A percentile compares a stretch with the other conserved stretches of the same genome.
Conservation (phyloP, 805 yeast species). For the Pichia heedii region DNA sequence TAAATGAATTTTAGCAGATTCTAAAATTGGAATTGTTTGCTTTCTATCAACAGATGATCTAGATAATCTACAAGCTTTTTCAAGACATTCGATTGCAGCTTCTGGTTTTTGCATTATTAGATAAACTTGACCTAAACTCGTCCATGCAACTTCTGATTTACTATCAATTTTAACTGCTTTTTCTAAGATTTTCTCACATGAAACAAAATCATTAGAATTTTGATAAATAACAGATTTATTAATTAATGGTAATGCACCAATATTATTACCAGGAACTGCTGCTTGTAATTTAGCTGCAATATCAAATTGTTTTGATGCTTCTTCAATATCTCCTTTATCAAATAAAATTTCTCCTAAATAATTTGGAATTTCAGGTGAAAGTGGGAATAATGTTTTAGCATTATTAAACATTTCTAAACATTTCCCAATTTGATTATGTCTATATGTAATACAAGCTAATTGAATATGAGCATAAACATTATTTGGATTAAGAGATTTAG, state of each 20-base stretch:
- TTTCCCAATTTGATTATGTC: conserved; percentile 51
- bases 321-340: conserved; percentile 63
- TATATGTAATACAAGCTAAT: conserved; percentile 85
- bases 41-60: conserved; percentile 80
- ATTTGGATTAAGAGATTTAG: conserved; percentile 62
- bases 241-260: conserved; percentile 83
- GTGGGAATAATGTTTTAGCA: conserved; percentile 69
- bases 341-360: conserved; percentile 91
- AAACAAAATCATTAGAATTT: conserved; percentile 43
- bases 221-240: conserved; percentile 76
- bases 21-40: conserved; percentile 86
- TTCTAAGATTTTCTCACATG: conserved; percentile 57
- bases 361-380: conserved; percentile 86
- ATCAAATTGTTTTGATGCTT: conserved; percentile 79
- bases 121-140: conserved; percentile 85
- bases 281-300: conserved; percentile 77
- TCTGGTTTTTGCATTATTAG: conserved; percentile 75
- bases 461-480: conserved; percentile 86
- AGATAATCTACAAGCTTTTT: conserved; percentile 72
- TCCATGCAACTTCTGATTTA: conserved; percentile 78
- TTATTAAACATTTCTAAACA: conserved; percentile 58
- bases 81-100: conserved; percentile 75
- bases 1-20: conserved; percentile 85
- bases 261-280: conserved; percentile 54
- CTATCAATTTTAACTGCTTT: conserved; percentile 81